Evolutionary conservation across 2,329 filamentous ascomycete genomes (phyloP).

Genomic region (Alternaria novae-zelandiae): DNA sequence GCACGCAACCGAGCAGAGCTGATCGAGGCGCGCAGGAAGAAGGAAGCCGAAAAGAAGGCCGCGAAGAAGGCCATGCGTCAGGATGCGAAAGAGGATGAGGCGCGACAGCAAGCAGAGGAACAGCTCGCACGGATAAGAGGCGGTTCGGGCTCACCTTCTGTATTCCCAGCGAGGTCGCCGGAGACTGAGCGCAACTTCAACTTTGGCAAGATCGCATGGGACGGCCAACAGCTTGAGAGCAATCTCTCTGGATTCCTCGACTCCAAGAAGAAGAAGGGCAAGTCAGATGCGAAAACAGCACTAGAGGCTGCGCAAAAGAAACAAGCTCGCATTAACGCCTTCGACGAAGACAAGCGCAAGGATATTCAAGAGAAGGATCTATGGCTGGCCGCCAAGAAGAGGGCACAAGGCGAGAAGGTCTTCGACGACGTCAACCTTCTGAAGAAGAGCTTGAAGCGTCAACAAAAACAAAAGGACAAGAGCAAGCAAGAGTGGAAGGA

Average conservation of each 20-base stretch:
- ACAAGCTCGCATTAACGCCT: constrained; percentile 75
- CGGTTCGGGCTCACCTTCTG: constrained; percentile 64
- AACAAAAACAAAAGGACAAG: constrained; percentile 88
- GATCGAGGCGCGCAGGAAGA: constrained; percentile 85
- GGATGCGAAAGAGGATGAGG: constrained; percentile 80
- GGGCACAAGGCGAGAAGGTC: constrained; percentile 87
- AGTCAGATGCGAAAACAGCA: constrained; percentile 83
- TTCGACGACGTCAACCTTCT: constrained; percentile 80
- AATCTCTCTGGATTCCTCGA: constrained; percentile 68
- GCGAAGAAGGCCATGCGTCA: constrained; percentile 86
- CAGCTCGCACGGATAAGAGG: constrained; percentile 63
- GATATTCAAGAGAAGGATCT: constrained; percentile 92
- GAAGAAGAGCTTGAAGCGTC: constrained; percentile 94
- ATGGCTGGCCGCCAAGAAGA: constrained; percentile 90
- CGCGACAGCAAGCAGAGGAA: constrained; percentile 64
- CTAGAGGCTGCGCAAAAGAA: constrained; percentile 88
- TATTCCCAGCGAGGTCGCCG: constrained; percentile 56
- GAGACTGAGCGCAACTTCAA: constrained; percentile 72
- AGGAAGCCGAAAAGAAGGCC: constrained; percentile 83
- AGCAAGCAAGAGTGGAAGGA: constrained; percentile 82
- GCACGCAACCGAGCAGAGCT: constrained; percentile 89
- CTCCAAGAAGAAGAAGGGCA: constrained; percentile 77
- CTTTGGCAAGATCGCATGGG: constrained; percentile 92
- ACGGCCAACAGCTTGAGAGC: constrained; percentile 80
- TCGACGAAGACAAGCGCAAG: constrained; percentile 80